A percentile compares a stretch with the other conserved stretches of the same genome.
Evolutionary conservation across 2,329 filamentous ascomycete genomes (phyloP).

Genomic region (Sporothrix pseudoabietina): DNA sequence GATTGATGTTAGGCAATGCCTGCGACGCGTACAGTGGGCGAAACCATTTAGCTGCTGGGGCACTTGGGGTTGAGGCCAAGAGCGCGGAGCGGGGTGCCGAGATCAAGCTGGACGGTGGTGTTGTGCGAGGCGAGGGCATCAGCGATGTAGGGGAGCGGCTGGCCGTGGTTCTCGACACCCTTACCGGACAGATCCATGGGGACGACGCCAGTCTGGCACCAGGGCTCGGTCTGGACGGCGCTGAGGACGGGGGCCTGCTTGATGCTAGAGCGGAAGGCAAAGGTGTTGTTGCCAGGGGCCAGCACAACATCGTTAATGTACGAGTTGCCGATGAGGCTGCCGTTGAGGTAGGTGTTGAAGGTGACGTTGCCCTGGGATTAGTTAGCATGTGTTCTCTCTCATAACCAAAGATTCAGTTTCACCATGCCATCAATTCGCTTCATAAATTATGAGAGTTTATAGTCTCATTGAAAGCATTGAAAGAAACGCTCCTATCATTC

Average conservation of each 20-base stretch:
- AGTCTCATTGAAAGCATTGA: background rate
- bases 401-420: too few relatives aligned
- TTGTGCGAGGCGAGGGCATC: constrained; percentile 56
- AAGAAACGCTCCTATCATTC: background rate
- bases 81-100: constrained; percentile 48
- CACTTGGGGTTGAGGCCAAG: constrained; percentile 40
- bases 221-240: constrained; percentile 46
- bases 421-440: background rate
- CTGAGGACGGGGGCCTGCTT: constrained; percentile 53
- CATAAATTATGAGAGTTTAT: background rate
- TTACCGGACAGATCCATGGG: constrained; percentile 59
- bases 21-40: background rate
- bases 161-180: constrained; percentile 53
- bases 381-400: background rate
- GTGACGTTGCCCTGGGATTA: constrained; percentile 59
- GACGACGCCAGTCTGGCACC: constrained; percentile 58
- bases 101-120: constrained; percentile 56
- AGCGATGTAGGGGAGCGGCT: constrained; percentile 59
- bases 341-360: constrained; percentile 60
- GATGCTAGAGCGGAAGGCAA: constrained; percentile 57
- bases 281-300: constrained; percentile 59
- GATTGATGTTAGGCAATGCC: background rate
- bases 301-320: constrained; percentile 62
- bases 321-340: constrained; percentile 55
- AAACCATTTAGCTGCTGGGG: constrained; percentile 16